phyloP scores from a whole-genome alignment of 768 basidiomycete species.

The Mycena belliarum region DNA sequence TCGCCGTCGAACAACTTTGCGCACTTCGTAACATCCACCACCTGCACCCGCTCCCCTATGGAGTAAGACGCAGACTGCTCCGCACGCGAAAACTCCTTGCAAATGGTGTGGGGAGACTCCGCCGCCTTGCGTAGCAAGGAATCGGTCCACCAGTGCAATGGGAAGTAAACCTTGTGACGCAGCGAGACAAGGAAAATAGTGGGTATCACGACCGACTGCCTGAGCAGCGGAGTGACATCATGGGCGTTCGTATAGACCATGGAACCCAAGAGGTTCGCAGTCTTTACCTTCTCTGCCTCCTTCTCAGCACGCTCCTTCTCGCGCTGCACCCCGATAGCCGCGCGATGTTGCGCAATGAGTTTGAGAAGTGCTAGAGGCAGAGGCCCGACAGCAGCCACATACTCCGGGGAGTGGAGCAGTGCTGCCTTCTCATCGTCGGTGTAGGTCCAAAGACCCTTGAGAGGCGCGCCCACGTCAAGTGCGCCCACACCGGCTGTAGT shows the following conservation, averaged over 20 bases:
- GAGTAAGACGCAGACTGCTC: not conserved
- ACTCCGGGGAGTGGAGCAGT: not conserved
- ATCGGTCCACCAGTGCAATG: constrained; percentile 2
- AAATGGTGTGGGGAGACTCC: not conserved
- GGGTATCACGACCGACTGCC: not conserved
- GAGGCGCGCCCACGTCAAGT: not conserved
- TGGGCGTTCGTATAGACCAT: not conserved
- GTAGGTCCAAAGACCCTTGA: not conserved
- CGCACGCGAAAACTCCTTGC: not conserved
- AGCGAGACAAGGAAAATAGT: not conserved
- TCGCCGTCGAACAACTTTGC: not conserved
- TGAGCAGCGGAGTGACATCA: not conserved
- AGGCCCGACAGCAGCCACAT: not conserved
- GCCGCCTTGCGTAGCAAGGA: not conserved
- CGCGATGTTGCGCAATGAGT: not conserved
- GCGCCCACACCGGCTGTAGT: not conserved
- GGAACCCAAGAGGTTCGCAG: not conserved
- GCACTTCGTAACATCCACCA: not conserved
- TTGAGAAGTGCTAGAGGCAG: not conserved
- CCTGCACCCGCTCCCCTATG: not conserved
- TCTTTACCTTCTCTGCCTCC: not conserved
- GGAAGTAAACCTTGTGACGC: not conserved
- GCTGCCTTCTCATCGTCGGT: not conserved
- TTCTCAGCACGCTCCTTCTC: not conserved
- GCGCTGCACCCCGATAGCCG: not conserved